Percentiles rank a stretch among this genome's conserved stretches.
Evolutionary conservation across 768 basidiomycete genomes (phyloP).

Genomic region (Amanita brunnescens): DNA sequence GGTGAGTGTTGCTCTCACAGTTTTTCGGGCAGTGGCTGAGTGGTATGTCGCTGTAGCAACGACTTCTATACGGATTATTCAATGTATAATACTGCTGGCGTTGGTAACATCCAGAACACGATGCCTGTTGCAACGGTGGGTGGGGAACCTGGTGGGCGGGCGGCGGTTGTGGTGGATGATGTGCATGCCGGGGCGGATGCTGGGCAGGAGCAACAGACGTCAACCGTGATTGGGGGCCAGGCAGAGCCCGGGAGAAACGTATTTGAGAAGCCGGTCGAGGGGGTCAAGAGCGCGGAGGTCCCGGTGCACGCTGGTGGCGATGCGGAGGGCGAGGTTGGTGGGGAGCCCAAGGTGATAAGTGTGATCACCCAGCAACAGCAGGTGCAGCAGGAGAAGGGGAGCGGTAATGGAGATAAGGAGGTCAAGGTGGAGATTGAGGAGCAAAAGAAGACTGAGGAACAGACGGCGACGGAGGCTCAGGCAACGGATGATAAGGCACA

Average conservation of each 20-base stretch:
- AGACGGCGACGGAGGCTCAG: conserved; percentile 5
- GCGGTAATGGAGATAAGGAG: background rate
- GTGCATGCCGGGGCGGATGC: conserved; percentile 14
- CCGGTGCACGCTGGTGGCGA: conserved; percentile 8
- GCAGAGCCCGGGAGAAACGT: conserved; percentile 71
- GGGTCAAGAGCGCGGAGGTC: conserved; percentile 36
- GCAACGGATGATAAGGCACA: background rate
- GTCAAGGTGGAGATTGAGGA: conserved; percentile 7
- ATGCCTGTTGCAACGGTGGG: conserved; percentile 38
- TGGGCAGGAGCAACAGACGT: conserved; percentile 22
- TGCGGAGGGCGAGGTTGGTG: background rate
- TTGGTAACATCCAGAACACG: conserved; percentile 30
- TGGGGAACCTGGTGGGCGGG: conserved; percentile 45
- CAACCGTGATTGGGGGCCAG: conserved; percentile 34
- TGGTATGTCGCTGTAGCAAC: conserved; percentile 30
- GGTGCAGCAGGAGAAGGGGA: conserved; percentile 1
- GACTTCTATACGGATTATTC: conserved; percentile 67
- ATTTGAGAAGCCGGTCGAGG: conserved; percentile 42
- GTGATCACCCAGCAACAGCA: conserved; percentile 1
- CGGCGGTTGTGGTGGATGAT: conserved; percentile 46
- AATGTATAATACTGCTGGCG: conserved; percentile 34
- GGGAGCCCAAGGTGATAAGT: conserved; percentile 30
- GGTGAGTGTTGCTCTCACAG: conserved; percentile 33
- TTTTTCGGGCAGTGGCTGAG: background rate
- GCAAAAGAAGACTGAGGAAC: conserved; percentile 7